A percentile compares a stretch with the other conserved stretches of the same genome.
These are phyloP conservation scores for Neolentinus lepideus DNA, from an alignment of 1,284 basidiomycete species.

Conservation along the genomic window DNA sequence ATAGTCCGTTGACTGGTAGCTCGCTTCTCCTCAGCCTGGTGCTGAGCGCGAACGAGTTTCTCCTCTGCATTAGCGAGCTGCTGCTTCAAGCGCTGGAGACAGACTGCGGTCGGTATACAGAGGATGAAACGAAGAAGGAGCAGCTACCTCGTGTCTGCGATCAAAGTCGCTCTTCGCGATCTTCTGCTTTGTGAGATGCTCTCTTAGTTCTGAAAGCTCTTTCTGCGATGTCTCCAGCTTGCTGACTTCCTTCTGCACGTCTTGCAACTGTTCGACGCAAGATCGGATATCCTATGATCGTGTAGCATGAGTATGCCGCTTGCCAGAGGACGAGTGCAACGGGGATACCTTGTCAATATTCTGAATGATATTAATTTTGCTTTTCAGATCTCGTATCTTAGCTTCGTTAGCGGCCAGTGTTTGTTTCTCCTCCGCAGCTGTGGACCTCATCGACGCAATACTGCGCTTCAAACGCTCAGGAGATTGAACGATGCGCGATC, in stretches of 20 bases:
- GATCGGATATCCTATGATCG: constrained; percentile 51
- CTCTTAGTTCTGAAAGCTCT: constrained; percentile 53
- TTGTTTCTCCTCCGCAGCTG: constrained; percentile 55
- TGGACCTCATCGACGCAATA: constrained; percentile 64
- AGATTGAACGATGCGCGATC: constrained; percentile 76
- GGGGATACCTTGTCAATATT: constrained; percentile 62
- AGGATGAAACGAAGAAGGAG: not conserved
- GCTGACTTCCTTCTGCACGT: constrained; percentile 61
- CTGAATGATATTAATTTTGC: constrained; percentile 64
- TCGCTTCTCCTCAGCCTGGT: constrained; percentile 70
- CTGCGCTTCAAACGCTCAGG: constrained; percentile 80
- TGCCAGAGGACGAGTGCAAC: not conserved
- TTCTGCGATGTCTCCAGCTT: constrained; percentile 58
- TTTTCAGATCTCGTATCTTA: constrained; percentile 69
- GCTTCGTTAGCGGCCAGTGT: constrained; percentile 53
- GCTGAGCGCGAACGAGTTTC: constrained; percentile 67
- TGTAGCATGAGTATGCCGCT: not conserved
- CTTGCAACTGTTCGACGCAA: constrained; percentile 64
- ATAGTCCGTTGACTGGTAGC: constrained; percentile 60
- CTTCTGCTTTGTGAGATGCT: constrained; percentile 60
- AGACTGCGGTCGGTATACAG: constrained; percentile 1
- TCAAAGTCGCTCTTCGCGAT: constrained; percentile 66
- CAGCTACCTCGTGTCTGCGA: constrained; percentile 55
- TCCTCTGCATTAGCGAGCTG: constrained; percentile 73
- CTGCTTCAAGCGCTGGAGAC: constrained; percentile 62